A percentile compares a stretch with the other conserved stretches of the same genome.
Evolutionary conservation across 2,329 filamentous ascomycete genomes (phyloP).

Genomic region (Helotiales sp.): DNA sequence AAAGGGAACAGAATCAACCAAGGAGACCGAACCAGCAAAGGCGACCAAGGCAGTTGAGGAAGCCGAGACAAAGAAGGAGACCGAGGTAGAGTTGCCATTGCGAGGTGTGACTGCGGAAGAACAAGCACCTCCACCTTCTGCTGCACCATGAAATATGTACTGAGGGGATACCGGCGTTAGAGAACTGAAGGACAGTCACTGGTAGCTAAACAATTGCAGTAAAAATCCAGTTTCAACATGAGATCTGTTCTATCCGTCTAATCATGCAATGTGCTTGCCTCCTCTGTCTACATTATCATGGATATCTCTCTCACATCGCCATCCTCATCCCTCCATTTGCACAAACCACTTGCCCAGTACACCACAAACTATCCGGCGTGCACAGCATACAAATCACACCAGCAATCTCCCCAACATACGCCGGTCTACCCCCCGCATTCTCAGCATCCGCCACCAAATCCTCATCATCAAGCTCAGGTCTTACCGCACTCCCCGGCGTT

Average conservation of each 20-base stretch:
- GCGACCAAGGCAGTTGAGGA: neutral
- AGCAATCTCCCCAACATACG: conserved; percentile 72
- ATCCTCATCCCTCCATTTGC: conserved; percentile 69
- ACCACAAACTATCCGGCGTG: conserved; percentile 73
- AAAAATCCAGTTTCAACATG: conserved; percentile 16
- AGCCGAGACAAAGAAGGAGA: conserved; percentile 39
- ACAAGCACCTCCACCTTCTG: conserved; percentile 42
- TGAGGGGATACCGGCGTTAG: conserved; percentile 31
- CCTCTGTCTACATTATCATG: neutral
- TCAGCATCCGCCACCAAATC: conserved; percentile 64
- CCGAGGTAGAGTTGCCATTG: conserved; percentile 35
- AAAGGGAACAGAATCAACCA: neutral
- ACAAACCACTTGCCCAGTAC: conserved; percentile 78
- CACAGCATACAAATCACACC: conserved; percentile 80
- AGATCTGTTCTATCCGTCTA: neutral
- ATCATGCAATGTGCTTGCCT: neutral
- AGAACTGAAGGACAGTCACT: neutral
- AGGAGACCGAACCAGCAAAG: neutral
- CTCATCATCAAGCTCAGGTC: conserved; percentile 65
- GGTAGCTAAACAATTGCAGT: conserved; percentile 13
- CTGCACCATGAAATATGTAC: conserved; percentile 34
- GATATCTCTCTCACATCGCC: conserved; percentile 15
- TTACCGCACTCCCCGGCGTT: conserved; percentile 67
- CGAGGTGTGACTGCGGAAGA: conserved; percentile 41
- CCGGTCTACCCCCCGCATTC: conserved; percentile 62